These are phyloP conservation scores for Hyphodiscus sp. DNA, from an alignment of 2,329 filamentous ascomycete species.

Conservation along the genomic window DNA sequence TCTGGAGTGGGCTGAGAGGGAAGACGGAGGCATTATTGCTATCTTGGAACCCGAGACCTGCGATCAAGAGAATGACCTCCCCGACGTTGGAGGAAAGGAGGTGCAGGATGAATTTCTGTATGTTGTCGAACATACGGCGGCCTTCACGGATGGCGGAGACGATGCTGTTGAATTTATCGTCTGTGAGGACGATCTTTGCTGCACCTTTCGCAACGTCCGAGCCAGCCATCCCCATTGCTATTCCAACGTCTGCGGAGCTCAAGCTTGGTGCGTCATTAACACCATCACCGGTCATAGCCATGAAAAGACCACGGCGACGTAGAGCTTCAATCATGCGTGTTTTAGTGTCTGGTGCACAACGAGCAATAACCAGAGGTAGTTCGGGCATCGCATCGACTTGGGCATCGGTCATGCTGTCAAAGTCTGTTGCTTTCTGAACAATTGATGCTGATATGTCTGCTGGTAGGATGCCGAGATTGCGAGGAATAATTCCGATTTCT, in stretches of 20 bases:
- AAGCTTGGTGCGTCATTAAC: slow-evolving; percentile 50
- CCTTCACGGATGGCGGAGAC: slow-evolving; percentile 47
- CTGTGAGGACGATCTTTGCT: slow-evolving; percentile 43
- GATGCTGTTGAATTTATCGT: slow-evolving; percentile 48
- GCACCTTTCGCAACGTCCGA: slow-evolving; percentile 60
- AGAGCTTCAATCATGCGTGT: slow-evolving; percentile 49
- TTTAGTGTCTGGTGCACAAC: slow-evolving; percentile 47
- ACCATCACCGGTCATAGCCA: slow-evolving; percentile 50
- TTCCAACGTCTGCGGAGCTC: slow-evolving; percentile 47
- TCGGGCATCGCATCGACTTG: slow-evolving; percentile 44
- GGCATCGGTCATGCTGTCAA: slow-evolving; percentile 37
- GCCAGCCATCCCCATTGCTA: slow-evolving; percentile 54
- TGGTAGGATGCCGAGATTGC: background rate
- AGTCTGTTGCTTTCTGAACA: slow-evolving; percentile 48
- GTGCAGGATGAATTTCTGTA: slow-evolving; percentile 51
- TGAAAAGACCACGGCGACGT: slow-evolving; percentile 41
- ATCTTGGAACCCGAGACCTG: slow-evolving; percentile 54
- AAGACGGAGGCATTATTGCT: slow-evolving; percentile 45
- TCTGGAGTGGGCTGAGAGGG: slow-evolving; percentile 51
- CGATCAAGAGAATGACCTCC: slow-evolving; percentile 49
- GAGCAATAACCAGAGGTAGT: slow-evolving; percentile 46
- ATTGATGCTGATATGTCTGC: slow-evolving; percentile 32
- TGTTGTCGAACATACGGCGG: slow-evolving; percentile 48
- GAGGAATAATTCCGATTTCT: slow-evolving; percentile 1
- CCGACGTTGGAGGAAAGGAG: slow-evolving; percentile 49